Conservation (phyloP, 805 yeast species). For the Cyberlindnera bimundalis region DNA sequence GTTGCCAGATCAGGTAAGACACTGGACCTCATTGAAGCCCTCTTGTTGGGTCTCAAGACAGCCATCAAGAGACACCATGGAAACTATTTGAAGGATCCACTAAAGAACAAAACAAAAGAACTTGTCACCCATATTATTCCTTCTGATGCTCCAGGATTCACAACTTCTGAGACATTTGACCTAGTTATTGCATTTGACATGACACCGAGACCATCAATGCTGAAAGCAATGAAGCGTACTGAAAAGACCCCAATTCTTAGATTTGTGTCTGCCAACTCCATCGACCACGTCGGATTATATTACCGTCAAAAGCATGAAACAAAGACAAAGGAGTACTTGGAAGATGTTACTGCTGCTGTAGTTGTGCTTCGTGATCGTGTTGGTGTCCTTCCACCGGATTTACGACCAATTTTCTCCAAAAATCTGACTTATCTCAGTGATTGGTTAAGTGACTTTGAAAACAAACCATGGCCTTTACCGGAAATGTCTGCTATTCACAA, state of each 20-base stretch:
- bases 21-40: conserved; percentile 70
- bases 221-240: conserved; percentile 30
- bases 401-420: conserved; percentile 70
- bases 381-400: conserved; percentile 77
- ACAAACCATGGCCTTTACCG: conserved; percentile 72
- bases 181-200: conserved; percentile 62
- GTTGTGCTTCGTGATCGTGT: conserved; percentile 79
- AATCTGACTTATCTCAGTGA: conserved; percentile 57
- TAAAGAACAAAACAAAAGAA: conserved; percentile 30
- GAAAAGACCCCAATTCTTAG: conserved; percentile 55
- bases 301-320: conserved; percentile 35
- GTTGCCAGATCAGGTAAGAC: conserved; percentile 67
- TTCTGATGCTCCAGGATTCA: conserved; percentile 15
- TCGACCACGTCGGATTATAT: conserved; percentile 72
- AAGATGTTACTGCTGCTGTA: conserved; percentile 72
- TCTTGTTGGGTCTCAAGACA: conserved; percentile 59
- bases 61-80: conserved; percentile 61
- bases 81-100: conserved; percentile 50
- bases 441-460: conserved; percentile 50
- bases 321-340: conserved; percentile 45
- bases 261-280: conserved; percentile 72
- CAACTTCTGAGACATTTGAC: conserved; percentile 40
- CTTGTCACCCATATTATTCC: conserved; percentile 23
- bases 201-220: conserved; percentile 42
- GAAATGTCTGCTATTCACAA: conserved; percentile 61